Conservation (phyloP, 495 filamentous ascomycete genomes). For the Pyrenopolyporus hunteri region DNA sequence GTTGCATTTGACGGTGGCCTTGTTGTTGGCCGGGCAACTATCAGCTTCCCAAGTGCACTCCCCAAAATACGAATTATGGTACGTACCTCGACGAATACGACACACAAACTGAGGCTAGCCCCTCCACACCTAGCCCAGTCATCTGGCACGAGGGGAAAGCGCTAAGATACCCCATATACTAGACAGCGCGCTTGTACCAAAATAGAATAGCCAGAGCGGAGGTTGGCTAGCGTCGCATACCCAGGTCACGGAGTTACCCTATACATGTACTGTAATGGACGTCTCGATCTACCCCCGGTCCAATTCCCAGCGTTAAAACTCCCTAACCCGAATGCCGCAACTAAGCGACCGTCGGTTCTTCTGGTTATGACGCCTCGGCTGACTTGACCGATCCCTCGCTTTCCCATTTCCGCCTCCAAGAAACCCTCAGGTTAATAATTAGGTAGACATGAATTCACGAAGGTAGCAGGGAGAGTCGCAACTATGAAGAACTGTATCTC, state of each 20-base stretch:
- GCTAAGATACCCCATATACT: no score
- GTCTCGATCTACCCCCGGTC: no score
- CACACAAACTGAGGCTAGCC: no score
- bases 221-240: no score
- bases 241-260: no score
- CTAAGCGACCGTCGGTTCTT: slow-evolving; percentile 37
- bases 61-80: neutral
- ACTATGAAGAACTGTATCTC: slow-evolving; percentile 27
- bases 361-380: slow-evolving; percentile 29
- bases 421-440: neutral
- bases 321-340: slow-evolving; percentile 36
- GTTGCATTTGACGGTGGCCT: slow-evolving; percentile 29
- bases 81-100: no score
- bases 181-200: no score
- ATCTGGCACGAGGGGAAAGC: no score
- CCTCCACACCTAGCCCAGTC: no score
- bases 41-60: slow-evolving; percentile 27
- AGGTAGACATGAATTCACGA: slow-evolving; percentile 21
- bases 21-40: slow-evolving; percentile 52
- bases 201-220: no score
- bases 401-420: slow-evolving; percentile 6
- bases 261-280: no score
- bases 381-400: slow-evolving; percentile 10
- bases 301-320: neutral
- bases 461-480: slow-evolving; percentile 11